Base-by-base conservation (phyloP, 1,284 basidiomycete species). In the Rhizoctonia solani region DNA sequence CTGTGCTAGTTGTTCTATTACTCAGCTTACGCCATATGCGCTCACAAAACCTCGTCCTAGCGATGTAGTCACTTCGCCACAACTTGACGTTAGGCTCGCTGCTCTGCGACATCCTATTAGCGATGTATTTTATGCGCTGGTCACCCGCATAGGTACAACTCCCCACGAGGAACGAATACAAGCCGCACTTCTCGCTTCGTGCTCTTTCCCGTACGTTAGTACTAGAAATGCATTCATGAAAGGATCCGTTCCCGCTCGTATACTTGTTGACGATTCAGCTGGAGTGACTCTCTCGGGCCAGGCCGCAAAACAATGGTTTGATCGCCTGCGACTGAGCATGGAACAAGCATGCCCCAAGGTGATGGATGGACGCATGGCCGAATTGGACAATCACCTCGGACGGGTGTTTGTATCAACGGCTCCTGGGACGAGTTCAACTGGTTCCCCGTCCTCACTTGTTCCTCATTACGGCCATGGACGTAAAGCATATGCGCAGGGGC, bases 101-200 rank as follows among this genome's bases (percentile, higher is more conserved):
- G 32, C 58, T 23, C 58, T 63, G 19, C 46, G 29, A 21, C 42
- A 63, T 27, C 58, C 46, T 6, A 25, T 23, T 13, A 25, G 58
- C n/a, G 47, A 63, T 37, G 19, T 63, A 1, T 52, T 63, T 16
- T 63, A 52, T 37, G 46, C 58, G 14, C 47, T 52, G 6, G 58
- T 63, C 25, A 63, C 58, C 13, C 30, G 58, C 13, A 30, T 34
- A n/a, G 46, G 58, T n/a, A 25, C 29, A 19, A 44, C 19, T 9
- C 56, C 56, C 21, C 56, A 61, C 30, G 56, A 61, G 39, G 56
- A 61, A 5, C 56, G 56, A 13, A 63, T 63, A 3, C 58, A 29
- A 16, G 34, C 58, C 16, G 47, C 47, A 4, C 58, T 63, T 32
- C 47, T 52, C 21, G 58, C 47, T 16, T 63, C 58, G 16, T 16